Base-by-base conservation (phyloP, 371 early-diverging fungal genomes). In the Lichtheimia corymbifera region DNA sequence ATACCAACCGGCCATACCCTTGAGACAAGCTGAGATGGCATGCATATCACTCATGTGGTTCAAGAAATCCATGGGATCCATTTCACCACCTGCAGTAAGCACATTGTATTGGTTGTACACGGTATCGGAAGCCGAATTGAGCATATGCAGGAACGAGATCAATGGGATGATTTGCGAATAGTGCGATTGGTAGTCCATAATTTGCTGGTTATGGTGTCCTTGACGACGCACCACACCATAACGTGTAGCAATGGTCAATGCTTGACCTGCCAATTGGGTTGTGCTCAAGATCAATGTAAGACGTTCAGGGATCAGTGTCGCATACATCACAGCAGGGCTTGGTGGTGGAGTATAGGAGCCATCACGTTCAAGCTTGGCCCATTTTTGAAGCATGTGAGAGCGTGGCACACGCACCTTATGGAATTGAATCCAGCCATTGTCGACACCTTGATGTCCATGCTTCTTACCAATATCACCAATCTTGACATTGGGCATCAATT, bases 371-470 rank as follows among this genome's bases (percentile, higher is more conserved):
- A 91, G 79, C n/a, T 73, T 73, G 6, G 85, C 83, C 85, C 89
- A 88, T 66, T 80, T 83, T 68, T 82, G 70, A 56, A 94, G 74
- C 92, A 94, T 89, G 70, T 93, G 82, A 40, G 85, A 79, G 20
- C 96, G 88, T 5, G 96, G 95, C 22, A 94, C 87, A 58, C 94
- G 90, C 49, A 90, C 92, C 40, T 89, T 71, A 17, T 89, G 90
- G 80, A 95, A 95, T 67, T 93, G 93, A 64, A 95, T 94, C 93
- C 93, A 95, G 4, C 96, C 96, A 65, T 95, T 95, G 76, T 95
- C 96, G 7, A 92, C 82, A 63, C 93, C 94, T 62, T 88, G 83
- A 56, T 93, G 90, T 5, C 92, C 91, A 1, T 74, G 82, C 72
- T 91, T 91, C 58, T 82, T 77, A 25, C 96, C 96, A 53, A 93